Conservation (phyloP, 768 basidiomycete species). For the Pholiota conissans region DNA sequence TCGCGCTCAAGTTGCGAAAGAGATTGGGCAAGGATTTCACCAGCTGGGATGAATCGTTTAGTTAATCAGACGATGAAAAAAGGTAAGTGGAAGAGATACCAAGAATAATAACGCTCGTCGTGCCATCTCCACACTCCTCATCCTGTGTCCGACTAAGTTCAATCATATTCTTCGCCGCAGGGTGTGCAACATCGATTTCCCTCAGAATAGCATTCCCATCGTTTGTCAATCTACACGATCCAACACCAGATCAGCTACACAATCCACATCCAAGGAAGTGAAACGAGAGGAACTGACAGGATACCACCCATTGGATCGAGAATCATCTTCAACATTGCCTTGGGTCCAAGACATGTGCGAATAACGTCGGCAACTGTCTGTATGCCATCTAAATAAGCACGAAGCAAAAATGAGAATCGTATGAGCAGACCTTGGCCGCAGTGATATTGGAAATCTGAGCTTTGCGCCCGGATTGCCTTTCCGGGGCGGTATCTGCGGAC, state of each 20-base stretch:
- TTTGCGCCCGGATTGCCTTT: conserved; percentile 91
- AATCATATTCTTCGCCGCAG: conserved; percentile 99
- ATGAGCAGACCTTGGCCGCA: conserved; percentile 78
- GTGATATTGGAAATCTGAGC: conserved; percentile 97
- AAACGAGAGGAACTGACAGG: conserved; percentile 52
- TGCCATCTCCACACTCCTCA: conserved; percentile 98
- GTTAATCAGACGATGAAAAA: background rate
- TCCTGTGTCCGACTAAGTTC: conserved; percentile 97
- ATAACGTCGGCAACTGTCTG: conserved; percentile 99
- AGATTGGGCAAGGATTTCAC: conserved; percentile 96
- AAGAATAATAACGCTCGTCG: conserved; percentile 96
- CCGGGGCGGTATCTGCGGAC: conserved; percentile 81
- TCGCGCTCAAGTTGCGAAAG: conserved; percentile 91
- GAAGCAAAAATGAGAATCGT: background rate
- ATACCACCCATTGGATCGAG: conserved; percentile 99
- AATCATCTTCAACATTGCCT: conserved; percentile 99
- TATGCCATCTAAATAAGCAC: background rate
- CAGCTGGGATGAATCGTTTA: conserved; percentile 46
- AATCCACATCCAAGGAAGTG: background rate
- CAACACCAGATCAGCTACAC: no score
- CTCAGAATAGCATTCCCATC: conserved; percentile 99
- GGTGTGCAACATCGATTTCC: conserved; percentile 98
- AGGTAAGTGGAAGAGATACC: conserved; percentile 48
- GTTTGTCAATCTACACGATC: conserved; percentile 87
- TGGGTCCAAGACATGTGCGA: conserved; percentile 94